A percentile compares a stretch with the other conserved stretches of the same genome.
phyloP scores from a whole-genome alignment of 1,284 basidiomycete genomes.

The Heterobasidion irregulare region DNA sequence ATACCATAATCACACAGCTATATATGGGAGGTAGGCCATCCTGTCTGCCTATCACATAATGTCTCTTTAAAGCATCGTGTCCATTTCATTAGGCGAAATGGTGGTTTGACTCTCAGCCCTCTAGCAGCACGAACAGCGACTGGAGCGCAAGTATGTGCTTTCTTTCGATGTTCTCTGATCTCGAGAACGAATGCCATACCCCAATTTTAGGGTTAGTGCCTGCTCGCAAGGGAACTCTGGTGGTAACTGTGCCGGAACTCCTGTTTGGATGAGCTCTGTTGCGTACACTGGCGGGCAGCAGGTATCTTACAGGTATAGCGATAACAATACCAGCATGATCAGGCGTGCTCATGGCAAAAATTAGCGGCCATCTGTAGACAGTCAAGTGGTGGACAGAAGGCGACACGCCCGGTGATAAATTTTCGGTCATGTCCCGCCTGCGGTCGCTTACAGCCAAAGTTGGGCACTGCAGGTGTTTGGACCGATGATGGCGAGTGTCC shows the following conservation, averaged over 20 bases:
- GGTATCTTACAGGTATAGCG: constrained; percentile 38
- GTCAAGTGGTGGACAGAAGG: constrained; percentile 52
- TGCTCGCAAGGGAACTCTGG: constrained; percentile 15
- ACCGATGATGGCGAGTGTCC: too few species aligned
- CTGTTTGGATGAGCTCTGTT: constrained; percentile 37
- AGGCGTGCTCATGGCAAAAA: too few species aligned
- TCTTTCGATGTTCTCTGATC: not conserved
- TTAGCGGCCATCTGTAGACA: constrained; percentile 37
- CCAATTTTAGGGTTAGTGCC: constrained; percentile 11
- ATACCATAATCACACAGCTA: constrained; percentile 29
- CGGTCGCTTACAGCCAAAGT: too few species aligned
- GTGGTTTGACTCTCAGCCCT: constrained; percentile 43
- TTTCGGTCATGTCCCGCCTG: not conserved
- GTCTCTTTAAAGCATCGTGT: too few species aligned
- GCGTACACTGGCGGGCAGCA: constrained; percentile 41
- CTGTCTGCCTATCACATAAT: not conserved
- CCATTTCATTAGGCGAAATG: constrained; percentile 41
- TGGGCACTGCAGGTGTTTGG: too few species aligned
- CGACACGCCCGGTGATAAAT: constrained; percentile 42
- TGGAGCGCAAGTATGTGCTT: constrained; percentile 48
- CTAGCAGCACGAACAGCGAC: constrained; percentile 41
- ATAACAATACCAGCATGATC: not conserved
- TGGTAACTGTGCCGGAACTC: constrained; percentile 36
- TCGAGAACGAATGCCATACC: too few species aligned
- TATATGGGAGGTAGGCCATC: constrained; percentile 50